Conservation (phyloP, 1,139 yeast genomes). For the Wickerhamomyces sp. region DNA sequence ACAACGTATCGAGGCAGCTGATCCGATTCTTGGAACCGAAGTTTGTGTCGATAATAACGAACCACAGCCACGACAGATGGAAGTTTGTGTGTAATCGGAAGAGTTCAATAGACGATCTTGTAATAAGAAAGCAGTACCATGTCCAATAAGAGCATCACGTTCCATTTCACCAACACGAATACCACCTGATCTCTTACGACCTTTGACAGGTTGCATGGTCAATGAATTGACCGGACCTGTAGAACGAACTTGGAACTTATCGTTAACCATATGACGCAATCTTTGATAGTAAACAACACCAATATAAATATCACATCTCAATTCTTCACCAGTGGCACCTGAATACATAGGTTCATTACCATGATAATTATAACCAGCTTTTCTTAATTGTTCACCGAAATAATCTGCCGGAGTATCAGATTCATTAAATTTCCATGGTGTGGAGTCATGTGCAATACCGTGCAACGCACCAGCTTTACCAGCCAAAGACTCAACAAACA, state of each 20-base stretch:
- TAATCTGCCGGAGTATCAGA: slow-evolving; percentile 94
- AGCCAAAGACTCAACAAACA: slow-evolving; percentile 97
- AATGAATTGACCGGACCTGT: slow-evolving; percentile 97
- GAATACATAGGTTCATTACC: slow-evolving; percentile 99
- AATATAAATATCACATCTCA: slow-evolving; percentile 90
- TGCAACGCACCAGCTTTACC: slow-evolving; percentile 98
- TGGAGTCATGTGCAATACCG: slow-evolving; percentile 95
- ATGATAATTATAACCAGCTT: slow-evolving; percentile 93
- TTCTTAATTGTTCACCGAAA: slow-evolving; percentile 85
- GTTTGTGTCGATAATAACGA: slow-evolving; percentile 84
- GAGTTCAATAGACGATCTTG: slow-evolving; percentile 95
- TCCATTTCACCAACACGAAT: slow-evolving; percentile 99
- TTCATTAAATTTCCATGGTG: slow-evolving; percentile 95
- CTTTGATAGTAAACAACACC: slow-evolving; percentile 98
- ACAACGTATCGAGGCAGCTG: slow-evolving; percentile 75
- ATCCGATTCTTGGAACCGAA: slow-evolving; percentile 87
- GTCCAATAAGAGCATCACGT: slow-evolving; percentile 98
- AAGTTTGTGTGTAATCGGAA: slow-evolving; percentile 90
- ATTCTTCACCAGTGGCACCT: slow-evolving; percentile 97
- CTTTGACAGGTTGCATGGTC: slow-evolving; percentile 99
- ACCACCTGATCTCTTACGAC: slow-evolving; percentile 99
- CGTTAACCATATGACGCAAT: slow-evolving; percentile 99
- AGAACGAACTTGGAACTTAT: slow-evolving; percentile 97
- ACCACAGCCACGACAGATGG: slow-evolving; percentile 91
- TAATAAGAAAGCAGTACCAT: slow-evolving; percentile 93